These are phyloP conservation scores for Breviolum minutum DNA, from an alignment of 73 alveolate species.

Conservation along the genomic window DNA sequence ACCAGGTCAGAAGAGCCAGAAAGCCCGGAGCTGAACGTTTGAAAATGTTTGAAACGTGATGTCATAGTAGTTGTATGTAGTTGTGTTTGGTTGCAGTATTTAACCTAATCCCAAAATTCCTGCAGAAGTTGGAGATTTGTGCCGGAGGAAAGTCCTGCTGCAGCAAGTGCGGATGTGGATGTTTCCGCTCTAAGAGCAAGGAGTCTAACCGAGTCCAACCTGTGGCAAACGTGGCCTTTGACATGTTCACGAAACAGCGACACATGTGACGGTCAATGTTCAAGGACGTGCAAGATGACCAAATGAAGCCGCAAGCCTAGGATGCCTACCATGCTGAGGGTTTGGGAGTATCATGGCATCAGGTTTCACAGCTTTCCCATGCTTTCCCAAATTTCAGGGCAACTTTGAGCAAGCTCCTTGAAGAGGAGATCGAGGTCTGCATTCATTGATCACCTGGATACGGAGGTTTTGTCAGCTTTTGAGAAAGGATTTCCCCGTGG, in stretches of 20 bases:
- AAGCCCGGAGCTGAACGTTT: not conserved
- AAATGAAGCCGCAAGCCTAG: slow-evolving; percentile 13
- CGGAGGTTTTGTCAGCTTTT: not conserved
- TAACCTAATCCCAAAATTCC: too few species aligned
- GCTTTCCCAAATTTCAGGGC: not conserved
- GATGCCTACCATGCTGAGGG: not conserved
- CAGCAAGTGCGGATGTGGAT: slow-evolving; percentile 12
- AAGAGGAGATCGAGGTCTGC: slow-evolving; percentile 55
- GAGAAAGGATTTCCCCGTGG: not conserved
- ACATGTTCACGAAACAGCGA: not conserved
- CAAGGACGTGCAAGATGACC: not conserved
- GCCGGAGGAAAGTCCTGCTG: slow-evolving; percentile 12
- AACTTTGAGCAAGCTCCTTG: slow-evolving; percentile 15
- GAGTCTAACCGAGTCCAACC: not conserved
- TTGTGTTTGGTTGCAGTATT: too few species aligned
- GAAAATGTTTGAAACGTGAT: too few species aligned
- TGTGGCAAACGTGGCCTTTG: not conserved
- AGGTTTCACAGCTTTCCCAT: not conserved
- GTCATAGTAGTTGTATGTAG: too few species aligned
- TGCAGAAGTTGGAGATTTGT: too few species aligned
- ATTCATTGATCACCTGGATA: not conserved
- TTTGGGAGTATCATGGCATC: not conserved
- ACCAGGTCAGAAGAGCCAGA: slow-evolving; percentile 33
- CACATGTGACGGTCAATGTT: too few species aligned
- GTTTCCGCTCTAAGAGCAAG: not conserved